Evolutionary conservation across 768 basidiomycete species (phyloP), one percentile per base, ranked within the genome.

Genomic region (Glaciozyma antarctica): DNA sequence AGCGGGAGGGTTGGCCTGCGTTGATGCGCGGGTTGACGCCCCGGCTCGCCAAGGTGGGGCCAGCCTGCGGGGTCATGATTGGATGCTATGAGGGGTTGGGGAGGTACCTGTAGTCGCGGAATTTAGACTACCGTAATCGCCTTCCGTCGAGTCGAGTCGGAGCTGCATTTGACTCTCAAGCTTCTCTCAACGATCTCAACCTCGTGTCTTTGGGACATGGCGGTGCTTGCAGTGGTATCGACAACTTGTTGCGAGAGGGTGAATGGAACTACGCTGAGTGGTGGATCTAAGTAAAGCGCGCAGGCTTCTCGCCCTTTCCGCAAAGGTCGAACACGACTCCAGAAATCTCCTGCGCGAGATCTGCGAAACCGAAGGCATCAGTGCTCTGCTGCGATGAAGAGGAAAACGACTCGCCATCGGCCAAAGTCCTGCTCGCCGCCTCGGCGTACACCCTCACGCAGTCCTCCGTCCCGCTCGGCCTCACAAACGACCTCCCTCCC

Each of bases 61-160:
- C 95, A 47, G 95, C 94, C 49, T 99, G 95, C 77, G 94, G 94
- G 28, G 87, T 99, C 70, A 97, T 98, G 94, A 95, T 97, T 75
- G 85, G 88, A 62, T 92, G 87, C 76, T 98, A 87, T 75, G 93
- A 98, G 84, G 65, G 60, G 47, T 12, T 48, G 16, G 47, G 47
- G 21, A 48, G n/a, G 21, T 48, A 24, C 21, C 21, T 48, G 10
- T 41, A 41, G 38, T 10, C 38, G 38, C 38, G 38, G 38, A 41
- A 41, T n/a, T n/a, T 41, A 41, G 38, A 41, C 38, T 41, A 41
- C 2, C 2, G 38, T 13, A 15, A 6, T 15, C 12, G 38, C n/a
- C n/a, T n/a, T n/a, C n/a, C n/a, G n/a, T n/a, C n/a, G n/a, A n/a
- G n/a, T n/a, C n/a, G n/a, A n/a, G n/a, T n/a, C n/a, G n/a, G n/a